Evolutionary conservation across 345 rosid genomes (phyloP), one percentile per base, ranked within the genome.

Genomic region (Litchi chinensis): DNA sequence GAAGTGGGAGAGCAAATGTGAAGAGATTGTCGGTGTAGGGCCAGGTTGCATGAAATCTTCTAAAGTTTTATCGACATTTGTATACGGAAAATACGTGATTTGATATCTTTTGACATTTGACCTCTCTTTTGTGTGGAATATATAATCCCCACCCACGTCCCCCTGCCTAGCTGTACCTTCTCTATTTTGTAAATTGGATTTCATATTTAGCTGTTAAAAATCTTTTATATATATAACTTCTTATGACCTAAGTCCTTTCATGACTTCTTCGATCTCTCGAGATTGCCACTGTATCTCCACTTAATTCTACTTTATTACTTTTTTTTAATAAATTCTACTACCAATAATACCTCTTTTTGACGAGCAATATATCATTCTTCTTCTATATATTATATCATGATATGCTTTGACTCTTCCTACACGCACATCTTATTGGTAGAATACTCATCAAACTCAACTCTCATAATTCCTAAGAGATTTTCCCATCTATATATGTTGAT

Each of bases 11-110:
- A 65, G 69, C 73, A 80, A 71, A 68, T 28, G 22, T 4, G 80
- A 56, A 22, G 65, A 67, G 18, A 22, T 11, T 73, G 80, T 77
- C 65, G 71, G 80, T 46, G 12, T 65, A 74, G 77, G 74, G 46
- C 74, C 83, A 46, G 0, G 0, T 28, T n/a, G 65, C 76, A 73
- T 73, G 68, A 5, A 74, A 74, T 41, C 56, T 62, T 22, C 8
- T 40, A 52, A 32, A 13, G 39, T 59, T 19, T 8, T 46, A 39
- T 39, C 50, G 4, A 62, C 69, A 63, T 62, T 74, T 16, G 3
- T 22, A 63, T 44, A 64, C 70, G 10, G 37, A 60, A 54, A 22
- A 60, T 73, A 40, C 56, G 15, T 60, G 54, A 73, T 21, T 57
- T 59, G 68, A 60, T 59, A 12, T 40, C 19, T 59, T 40, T 37